Conservation (phyloP, 306 rosid species). For the Quercus cerris region DNA sequence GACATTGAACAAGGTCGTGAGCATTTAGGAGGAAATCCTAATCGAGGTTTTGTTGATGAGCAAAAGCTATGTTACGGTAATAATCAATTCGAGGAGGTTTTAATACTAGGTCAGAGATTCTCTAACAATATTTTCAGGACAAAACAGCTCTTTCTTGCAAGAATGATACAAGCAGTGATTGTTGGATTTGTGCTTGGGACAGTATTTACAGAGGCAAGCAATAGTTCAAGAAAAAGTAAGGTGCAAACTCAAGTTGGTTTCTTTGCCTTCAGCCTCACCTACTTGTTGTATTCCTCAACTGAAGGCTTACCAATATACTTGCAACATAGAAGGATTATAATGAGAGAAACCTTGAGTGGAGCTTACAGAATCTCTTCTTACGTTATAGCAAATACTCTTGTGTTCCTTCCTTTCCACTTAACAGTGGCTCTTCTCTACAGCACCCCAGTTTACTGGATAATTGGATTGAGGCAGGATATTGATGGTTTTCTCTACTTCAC, state of each 20-base stretch:
- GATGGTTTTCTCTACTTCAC: slow-evolving; percentile 69
- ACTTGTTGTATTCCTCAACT: slow-evolving; percentile 70
- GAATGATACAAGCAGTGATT: slow-evolving; percentile 62
- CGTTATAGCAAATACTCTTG: slow-evolving; percentile 59
- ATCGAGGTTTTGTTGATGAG: slow-evolving; percentile 9
- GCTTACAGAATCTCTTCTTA: slow-evolving; percentile 74
- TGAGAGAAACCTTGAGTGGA: slow-evolving; percentile 80
- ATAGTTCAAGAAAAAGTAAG: slow-evolving; percentile 23
- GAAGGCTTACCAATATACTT: slow-evolving; percentile 78
- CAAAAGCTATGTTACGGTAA: slow-evolving; percentile 23
- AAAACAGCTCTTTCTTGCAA: slow-evolving; percentile 45
- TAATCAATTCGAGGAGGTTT: slow-evolving; percentile 20
- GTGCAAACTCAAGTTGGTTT: slow-evolving; percentile 62
- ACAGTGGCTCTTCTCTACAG: slow-evolving; percentile 54
- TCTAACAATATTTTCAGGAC: slow-evolving; percentile 37
- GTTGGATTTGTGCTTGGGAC: slow-evolving; percentile 66
- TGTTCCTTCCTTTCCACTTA: slow-evolving; percentile 62
- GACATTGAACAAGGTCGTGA: slow-evolving; percentile 5
- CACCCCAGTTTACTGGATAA: slow-evolving; percentile 74
- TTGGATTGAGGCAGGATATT: slow-evolving; percentile 55
- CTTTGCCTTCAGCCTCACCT: slow-evolving; percentile 70
- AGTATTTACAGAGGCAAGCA: slow-evolving; percentile 49
- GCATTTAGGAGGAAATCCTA: background rate
- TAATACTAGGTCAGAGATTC: slow-evolving; percentile 37
- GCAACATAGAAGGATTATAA: slow-evolving; percentile 61